Evolutionary conservation across 441 rosid species (phyloP), one percentile per base, ranked within the genome.

Genomic region (Adansonia grandidieri): DNA sequence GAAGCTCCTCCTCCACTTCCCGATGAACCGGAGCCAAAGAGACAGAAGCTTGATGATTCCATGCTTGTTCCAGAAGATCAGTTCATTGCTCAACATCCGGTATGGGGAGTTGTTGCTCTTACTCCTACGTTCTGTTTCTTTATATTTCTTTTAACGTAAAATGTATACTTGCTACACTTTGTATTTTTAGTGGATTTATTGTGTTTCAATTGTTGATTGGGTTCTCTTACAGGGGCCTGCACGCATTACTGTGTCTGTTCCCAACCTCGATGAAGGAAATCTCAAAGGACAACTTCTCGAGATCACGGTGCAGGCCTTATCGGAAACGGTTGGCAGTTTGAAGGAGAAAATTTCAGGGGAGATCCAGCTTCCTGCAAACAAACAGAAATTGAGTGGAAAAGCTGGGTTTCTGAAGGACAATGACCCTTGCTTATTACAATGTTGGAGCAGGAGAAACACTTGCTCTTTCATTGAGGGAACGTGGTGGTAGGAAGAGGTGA

Each of bases 1-100:
- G 98, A 92, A 80, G 95, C 97, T 84, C 97, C 94, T 54, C 98
- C 99, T 44, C 97, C 98, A 5, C 99, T 94, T 84, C 97, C 97
- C 1, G 97, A 93, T 51, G 99, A 94, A 83, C 98, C 98, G 2
- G 99, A 94, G 82, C 92, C 96, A 56, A 96, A 94, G 87, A 91
- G 94, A 84, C 98, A 90, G 80, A 94, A 87, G 87, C 89, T 91
- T 24, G 97, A 93, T 73, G 98, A 94, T 86, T 84, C 92, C 10
- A 77, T 79, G 78, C 97, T 96, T 81, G 80, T 90, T 80, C 94
- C 96, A 0, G 99, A 94, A 82, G 97, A 91, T 57, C 97, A 96
- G 77, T 96, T 91, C 84, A 87, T 92, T 81, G 91, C 96, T 53
- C 96, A 91, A 75, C 91, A 91, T 85, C 98, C 87, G 51, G 99